Evolutionary conservation across 2,329 filamentous ascomycete genomes (phyloP).

Genomic region (Orbilia blumenaviensis): DNA sequence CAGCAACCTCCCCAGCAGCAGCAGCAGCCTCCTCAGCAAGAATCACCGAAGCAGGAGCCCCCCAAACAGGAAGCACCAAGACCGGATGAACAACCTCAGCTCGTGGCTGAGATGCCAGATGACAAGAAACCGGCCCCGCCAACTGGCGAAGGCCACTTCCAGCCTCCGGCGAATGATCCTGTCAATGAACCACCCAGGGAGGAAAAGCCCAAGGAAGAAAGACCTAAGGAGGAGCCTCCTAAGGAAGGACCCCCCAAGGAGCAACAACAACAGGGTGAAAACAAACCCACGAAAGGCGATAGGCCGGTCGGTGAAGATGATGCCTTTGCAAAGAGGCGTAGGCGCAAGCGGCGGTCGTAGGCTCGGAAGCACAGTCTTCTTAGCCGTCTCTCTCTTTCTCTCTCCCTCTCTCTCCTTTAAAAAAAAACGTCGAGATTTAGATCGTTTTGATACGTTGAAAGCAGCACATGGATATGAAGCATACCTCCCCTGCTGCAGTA

Average conservation of each 20-base stretch:
- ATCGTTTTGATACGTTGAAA: background rate
- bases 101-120: conserved; percentile 4
- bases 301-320: conserved; percentile 20
- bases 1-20: background rate
- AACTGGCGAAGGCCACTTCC: conserved; percentile 12
- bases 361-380: background rate
- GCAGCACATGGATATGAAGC: conserved; percentile 4
- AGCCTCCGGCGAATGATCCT: background rate
- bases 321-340: conserved; percentile 22
- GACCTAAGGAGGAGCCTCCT: too few relatives aligned
- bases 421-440: conserved; percentile 6
- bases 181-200: background rate
- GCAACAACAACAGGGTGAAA: background rate
- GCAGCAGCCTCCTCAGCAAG: background rate
- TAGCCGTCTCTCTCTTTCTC: background rate
- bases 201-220: background rate
- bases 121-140: background rate
- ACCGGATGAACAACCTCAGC: background rate
- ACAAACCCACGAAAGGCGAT: background rate
- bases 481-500: background rate
- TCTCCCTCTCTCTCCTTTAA: background rate
- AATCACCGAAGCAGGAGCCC: background rate
- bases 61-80: background rate
- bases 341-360: background rate
- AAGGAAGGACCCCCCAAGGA: conserved; percentile 4